Conservation (phyloP, 2,329 filamentous ascomycete species). For the Chalaropsis ovoidea region DNA sequence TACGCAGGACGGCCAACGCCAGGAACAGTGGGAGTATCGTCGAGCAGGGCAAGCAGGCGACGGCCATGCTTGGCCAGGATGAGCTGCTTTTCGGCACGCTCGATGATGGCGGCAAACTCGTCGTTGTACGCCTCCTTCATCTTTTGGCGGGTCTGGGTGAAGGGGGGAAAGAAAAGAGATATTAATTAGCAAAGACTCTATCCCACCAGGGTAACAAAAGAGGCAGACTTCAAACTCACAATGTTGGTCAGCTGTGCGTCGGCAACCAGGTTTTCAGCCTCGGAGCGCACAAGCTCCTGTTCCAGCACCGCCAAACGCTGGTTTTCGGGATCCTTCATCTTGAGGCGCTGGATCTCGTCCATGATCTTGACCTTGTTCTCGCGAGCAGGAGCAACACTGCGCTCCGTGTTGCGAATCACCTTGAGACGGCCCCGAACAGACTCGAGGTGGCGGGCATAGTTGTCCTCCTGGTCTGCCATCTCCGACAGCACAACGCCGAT, state of each 20-base stretch:
- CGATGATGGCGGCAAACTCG: slow-evolving; percentile 83
- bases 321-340: slow-evolving; percentile 83
- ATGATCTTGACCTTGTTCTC: slow-evolving; percentile 79
- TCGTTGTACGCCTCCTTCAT: slow-evolving; percentile 88
- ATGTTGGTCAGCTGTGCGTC: slow-evolving; percentile 95
- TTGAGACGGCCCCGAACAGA: slow-evolving; percentile 76
- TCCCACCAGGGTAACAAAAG: too few species aligned
- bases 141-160: slow-evolving; percentile 72
- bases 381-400: slow-evolving; percentile 83
- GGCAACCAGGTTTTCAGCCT: slow-evolving; percentile 90
- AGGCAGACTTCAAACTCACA: slow-evolving; percentile 42
- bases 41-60: slow-evolving; percentile 71
- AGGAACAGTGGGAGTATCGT: slow-evolving; percentile 81
- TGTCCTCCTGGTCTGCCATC: slow-evolving; percentile 86
- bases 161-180: background rate
- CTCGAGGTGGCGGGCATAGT: slow-evolving; percentile 76
- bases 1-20: slow-evolving; percentile 68
- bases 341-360: slow-evolving; percentile 85
- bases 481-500: slow-evolving; percentile 84
- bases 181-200: background rate
- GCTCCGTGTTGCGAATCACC: slow-evolving; percentile 88
- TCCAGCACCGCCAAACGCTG: slow-evolving; percentile 73
- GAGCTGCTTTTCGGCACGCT: slow-evolving; percentile 93
- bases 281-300: slow-evolving; percentile 90
- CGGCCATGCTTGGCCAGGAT: slow-evolving; percentile 86